Evolutionary conservation across 2,329 filamentous ascomycete genomes (phyloP).

Genomic region (Dactylellina sp.): DNA sequence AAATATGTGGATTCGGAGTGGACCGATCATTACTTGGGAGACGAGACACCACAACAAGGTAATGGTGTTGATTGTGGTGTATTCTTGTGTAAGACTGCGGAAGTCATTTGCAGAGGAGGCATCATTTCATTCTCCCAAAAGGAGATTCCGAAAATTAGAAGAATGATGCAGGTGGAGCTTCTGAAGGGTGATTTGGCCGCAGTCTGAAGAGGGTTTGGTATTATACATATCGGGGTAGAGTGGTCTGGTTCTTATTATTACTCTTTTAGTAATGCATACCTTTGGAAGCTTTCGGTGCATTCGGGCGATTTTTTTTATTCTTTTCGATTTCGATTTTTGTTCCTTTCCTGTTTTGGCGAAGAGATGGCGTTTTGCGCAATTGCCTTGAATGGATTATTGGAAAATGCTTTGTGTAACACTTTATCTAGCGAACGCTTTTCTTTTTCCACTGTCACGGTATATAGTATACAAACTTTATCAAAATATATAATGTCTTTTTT

Average conservation of each 20-base stretch:
- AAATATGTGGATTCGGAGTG: conserved; percentile 57
- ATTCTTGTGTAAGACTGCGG: conserved; percentile 60
- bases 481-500: too few relatives aligned
- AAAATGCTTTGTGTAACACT: not conserved
- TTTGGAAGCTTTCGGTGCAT: conserved; percentile 12
- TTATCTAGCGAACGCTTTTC: conserved; percentile 13
- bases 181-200: conserved; percentile 56
- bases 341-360: conserved; percentile 15
- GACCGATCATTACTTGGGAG: conserved; percentile 53
- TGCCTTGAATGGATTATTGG: not conserved
- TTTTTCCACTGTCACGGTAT: not conserved
- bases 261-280: conserved; percentile 20
- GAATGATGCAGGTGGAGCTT: conserved; percentile 59
- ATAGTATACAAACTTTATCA: not conserved
- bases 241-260: not conserved
- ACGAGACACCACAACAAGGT: conserved; percentile 56
- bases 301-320: conserved; percentile 11
- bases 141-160: conserved; percentile 58
- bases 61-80: conserved; percentile 59
- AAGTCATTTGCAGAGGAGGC: conserved; percentile 58
- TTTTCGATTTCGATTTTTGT: not conserved
- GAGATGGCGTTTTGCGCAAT: conserved; percentile 8
- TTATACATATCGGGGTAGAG: conserved; percentile 2
- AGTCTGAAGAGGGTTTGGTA: not conserved
- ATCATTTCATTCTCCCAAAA: conserved; percentile 55